Evolutionary conservation across 2,329 filamentous ascomycete species (phyloP).

Genomic region (Claviceps quebecensis): DNA sequence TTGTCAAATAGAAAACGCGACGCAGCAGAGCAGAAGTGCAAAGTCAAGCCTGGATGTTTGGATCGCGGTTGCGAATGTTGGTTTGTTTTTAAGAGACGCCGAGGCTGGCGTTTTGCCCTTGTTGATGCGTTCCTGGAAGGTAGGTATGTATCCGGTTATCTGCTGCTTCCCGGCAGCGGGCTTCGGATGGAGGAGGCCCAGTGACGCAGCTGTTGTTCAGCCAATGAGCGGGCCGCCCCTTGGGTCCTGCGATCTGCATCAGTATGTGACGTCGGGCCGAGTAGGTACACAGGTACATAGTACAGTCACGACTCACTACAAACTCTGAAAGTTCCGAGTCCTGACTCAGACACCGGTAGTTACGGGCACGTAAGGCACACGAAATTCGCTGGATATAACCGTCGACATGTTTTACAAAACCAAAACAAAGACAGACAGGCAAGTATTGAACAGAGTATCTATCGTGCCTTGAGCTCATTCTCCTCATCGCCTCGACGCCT

Average conservation of each 20-base stretch:
- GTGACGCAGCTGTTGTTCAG: not conserved
- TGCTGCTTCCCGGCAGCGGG: not conserved
- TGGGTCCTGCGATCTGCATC: too few relatives aligned
- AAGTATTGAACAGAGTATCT: not conserved
- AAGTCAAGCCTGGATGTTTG: not conserved
- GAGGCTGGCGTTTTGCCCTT: not conserved
- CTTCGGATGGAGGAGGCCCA: too few relatives aligned
- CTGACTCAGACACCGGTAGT: too few relatives aligned
- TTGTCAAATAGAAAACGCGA: not conserved
- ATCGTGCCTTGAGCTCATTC: not conserved
- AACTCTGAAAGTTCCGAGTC: too few relatives aligned
- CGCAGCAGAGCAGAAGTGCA: not conserved
- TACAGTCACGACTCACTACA: too few relatives aligned
- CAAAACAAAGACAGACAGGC: not conserved
- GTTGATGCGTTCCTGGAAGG: not conserved
- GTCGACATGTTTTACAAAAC: not conserved
- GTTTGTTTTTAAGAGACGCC: not conserved
- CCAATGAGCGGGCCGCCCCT: not conserved
- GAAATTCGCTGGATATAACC: too few relatives aligned
- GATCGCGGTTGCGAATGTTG: not conserved
- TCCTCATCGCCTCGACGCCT: slow-evolving; percentile 4
- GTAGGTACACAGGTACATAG: too few relatives aligned
- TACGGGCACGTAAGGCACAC: too few relatives aligned
- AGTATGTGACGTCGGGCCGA: too few relatives aligned
- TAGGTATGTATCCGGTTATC: too few relatives aligned